Evolutionary conservation across 2,329 filamentous ascomycete species (phyloP).

Genomic region (Ophiosphaerella herpotricha): DNA sequence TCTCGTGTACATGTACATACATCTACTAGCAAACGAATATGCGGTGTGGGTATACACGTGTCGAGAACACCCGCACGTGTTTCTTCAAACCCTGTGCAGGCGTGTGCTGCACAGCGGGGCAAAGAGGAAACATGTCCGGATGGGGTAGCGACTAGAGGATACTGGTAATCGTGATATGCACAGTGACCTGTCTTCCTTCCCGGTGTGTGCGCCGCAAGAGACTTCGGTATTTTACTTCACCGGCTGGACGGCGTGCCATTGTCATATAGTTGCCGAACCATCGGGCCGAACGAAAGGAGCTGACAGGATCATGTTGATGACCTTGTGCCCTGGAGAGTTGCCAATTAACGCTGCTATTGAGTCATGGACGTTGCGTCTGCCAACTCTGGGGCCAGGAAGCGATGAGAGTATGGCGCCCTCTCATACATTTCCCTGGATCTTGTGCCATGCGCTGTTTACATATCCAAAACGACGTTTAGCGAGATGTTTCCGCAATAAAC

Average conservation of each 20-base stretch:
- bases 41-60: constrained; percentile 33
- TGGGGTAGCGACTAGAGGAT: not conserved
- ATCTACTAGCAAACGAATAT: constrained; percentile 12
- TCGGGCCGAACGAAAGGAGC: not conserved
- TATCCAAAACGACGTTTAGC: no score
- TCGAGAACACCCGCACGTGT: constrained; percentile 7
- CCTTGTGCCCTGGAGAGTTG: not conserved
- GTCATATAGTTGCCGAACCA: not conserved
- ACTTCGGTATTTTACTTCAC: not conserved
- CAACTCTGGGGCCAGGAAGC: not conserved
- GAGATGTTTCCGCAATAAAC: no score
- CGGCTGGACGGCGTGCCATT: no score
- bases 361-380: not conserved
- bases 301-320: not conserved
- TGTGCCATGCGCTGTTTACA: no score
- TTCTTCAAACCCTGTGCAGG: not conserved
- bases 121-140: constrained; percentile 5
- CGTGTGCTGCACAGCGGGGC: not conserved
- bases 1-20: constrained; percentile 1
- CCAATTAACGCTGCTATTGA: not conserved
- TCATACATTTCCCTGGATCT: no score
- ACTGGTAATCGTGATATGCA: constrained; percentile 2
- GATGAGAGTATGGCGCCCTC: no score
- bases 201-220: not conserved
- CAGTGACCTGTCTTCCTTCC: constrained; percentile 5